Base-by-base conservation (phyloP, 352 stramenopile species). In the Pythium chondricola region DNA sequence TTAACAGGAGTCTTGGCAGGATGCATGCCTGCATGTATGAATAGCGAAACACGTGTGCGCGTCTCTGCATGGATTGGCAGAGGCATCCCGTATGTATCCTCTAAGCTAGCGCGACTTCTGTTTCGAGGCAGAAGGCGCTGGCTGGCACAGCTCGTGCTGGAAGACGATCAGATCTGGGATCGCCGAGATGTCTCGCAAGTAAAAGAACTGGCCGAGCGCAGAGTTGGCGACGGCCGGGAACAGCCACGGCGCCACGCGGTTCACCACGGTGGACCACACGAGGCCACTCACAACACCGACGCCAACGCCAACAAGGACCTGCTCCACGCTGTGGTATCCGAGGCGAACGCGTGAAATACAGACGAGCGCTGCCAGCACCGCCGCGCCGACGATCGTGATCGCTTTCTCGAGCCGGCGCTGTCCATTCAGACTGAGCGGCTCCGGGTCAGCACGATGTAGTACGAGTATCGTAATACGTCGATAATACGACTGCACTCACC, bases 131-230 rank as follows among this genome's bases (percentile, higher is more conserved):
- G 21, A 27, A 2, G 26, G 3, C 6, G 25, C 22, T 6, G 25
- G 53, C 45, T 61, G 33, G 44, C 75, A 84, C 27, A 86, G 42
- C 50, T 84, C 56, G 62, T 89, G 67, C 51, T 90, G 74, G 62
- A 75, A 82, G 31, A 89, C 63, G 43, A 93, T 85, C 46, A 93
- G 64, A 53, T 90, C 74, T 3, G 78, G 66, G 37, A 93, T 86
- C 45, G 74, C 60, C 13, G 81, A 84, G 61, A 80, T 83, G 37
- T 90, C 79, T 22, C 79, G 76, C 29, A 89, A 25, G 61, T 77
- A 85, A 30, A 90, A 73, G 33, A 71, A 69, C 47, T 77, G 73
- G 2, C 64, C 77, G 20, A 90, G 22, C 5, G 51, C 33, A 31
- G 62, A 74, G 39, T 71, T 48, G n/a, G 63, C 53, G 39, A 93